Evolutionary conservation across 306 rosid genomes (phyloP), one percentile per base, ranked within the genome.

Genomic region (Dryas octopetala): DNA sequence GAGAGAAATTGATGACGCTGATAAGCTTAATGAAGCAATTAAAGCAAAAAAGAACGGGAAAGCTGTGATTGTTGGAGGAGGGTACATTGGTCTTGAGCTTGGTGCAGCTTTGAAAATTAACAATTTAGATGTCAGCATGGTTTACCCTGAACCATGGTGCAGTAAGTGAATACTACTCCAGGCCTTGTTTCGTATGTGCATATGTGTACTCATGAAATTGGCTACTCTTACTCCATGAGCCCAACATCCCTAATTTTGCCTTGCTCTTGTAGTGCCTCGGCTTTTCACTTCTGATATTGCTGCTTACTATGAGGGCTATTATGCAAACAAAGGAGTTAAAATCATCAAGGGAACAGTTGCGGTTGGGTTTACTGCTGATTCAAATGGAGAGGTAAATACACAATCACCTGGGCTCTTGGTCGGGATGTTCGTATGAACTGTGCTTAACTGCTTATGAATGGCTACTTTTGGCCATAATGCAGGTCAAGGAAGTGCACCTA

Each of bases 91-190:
- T 84, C 90, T 95, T 74, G 99, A 95, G 85, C 88, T 95, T 73
- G 82, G 97, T 85, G 99, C 99, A 32, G 96, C 82, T 54, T 79
- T 95, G 86, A 82, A 68, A 76, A 86, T 92, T 68, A 95, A 95
- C 84, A 83, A 92, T 76, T 54, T 86, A 74, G 97, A 95, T 73
- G 93, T 88, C 62, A 85, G 67, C 76, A 95, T 95, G 99, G 97
- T 95, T 78, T 95, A 92, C 85, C 99, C 99, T 15, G 99, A 95
- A 81, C 97, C 97, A 47, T 95, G 99, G 99, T 92, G 97, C 83
- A 95, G 99, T 95, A 90, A 90, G 99, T 92, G 81, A 83, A 77
- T 78, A 48, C 43, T 63, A 62, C 62, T 76, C 9, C 16, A 8
- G 15, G 19, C 19, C 41, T 23, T 67, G 15, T 54, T 9, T 58